Evolutionary conservation across 148 eudicot genomes (phyloP).

Genomic region (Diospyros lotus): DNA sequence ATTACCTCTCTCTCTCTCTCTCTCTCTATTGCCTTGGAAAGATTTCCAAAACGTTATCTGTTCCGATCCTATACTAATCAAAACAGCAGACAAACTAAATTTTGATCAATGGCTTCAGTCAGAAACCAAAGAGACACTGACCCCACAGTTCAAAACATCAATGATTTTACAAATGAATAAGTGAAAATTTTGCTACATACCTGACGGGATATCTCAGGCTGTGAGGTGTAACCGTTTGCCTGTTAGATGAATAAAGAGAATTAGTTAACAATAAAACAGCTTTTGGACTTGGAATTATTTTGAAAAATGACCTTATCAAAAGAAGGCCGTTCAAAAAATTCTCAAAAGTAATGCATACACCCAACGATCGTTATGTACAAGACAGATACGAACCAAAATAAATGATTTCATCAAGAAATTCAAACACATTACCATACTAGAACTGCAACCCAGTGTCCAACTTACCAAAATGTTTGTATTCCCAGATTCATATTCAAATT

Average conservation of each 20-base stretch:
- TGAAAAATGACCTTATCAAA: not conserved
- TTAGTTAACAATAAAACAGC: not conserved
- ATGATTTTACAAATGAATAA: not conserved
- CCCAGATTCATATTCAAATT: constrained; percentile 97
- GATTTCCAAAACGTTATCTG: no score
- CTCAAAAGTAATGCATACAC: not conserved
- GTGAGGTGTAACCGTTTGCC: constrained; percentile 71
- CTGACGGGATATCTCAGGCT: constrained; percentile 87
- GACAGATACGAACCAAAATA: not conserved
- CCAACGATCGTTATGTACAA: not conserved
- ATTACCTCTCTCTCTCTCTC: no score
- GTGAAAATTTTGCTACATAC: constrained; percentile 28
- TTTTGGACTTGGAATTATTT: not conserved
- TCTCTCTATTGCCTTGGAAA: no score
- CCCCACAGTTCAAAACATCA: constrained; percentile 6
- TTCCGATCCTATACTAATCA: no score
- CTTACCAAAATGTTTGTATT: constrained; percentile 91
- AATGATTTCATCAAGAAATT: not conserved
- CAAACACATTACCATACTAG: not conserved
- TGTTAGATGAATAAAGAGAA: constrained; percentile 26
- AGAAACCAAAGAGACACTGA: not conserved
- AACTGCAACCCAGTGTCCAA: not conserved
- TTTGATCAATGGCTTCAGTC: not conserved
- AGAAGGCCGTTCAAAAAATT: not conserved
- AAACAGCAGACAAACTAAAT: no score